phyloP scores from a whole-genome alignment of 805 yeast species.

The Candida succiphila region DNA sequence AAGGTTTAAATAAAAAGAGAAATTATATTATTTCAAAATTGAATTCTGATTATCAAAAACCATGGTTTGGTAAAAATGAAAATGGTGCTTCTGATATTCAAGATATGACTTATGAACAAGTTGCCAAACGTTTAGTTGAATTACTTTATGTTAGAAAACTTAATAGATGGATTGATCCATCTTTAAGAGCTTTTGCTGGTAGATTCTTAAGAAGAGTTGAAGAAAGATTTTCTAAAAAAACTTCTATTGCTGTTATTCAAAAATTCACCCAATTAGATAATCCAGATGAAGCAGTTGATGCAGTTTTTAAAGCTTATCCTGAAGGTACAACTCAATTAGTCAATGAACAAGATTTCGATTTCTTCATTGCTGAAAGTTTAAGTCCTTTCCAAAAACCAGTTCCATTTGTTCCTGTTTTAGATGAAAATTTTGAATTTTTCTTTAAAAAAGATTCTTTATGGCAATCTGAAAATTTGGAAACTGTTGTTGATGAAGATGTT shows the following conservation, averaged over 20 bases:
- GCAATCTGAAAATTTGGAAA: conserved; percentile 97
- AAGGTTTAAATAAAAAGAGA: conserved; percentile 72
- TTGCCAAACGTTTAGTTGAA: conserved; percentile 79
- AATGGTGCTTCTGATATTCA: conserved; percentile 81
- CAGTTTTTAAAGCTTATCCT: conserved; percentile 61
- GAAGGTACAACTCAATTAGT: conserved; percentile 72
- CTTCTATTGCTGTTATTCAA: conserved; percentile 64
- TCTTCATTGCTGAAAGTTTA: conserved; percentile 73
- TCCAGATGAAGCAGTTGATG: conserved; percentile 53
- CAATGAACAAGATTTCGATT: conserved; percentile 93
- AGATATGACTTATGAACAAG: conserved; percentile 93
- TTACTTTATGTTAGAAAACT: conserved; percentile 77
- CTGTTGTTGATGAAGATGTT: conserved; percentile 93
- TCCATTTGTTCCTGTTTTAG: conserved; percentile 93
- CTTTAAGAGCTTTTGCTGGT: conserved; percentile 82
- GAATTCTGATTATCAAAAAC: conserved; percentile 94
- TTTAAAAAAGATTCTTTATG: conserved; percentile 98
- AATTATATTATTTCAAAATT: conserved; percentile 77
- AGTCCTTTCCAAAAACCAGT: conserved; percentile 92
- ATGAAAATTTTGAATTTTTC: conserved; percentile 88
- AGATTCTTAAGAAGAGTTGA: conserved; percentile 87
- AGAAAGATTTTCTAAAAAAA: conserved; percentile 73
- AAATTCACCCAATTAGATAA: conserved; percentile 55
- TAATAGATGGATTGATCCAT: conserved; percentile 76
- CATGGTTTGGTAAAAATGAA: conserved; percentile 84